These are phyloP conservation scores for Isabelozyma heimii DNA, from an alignment of 805 yeast species.

Conservation along the genomic window DNA sequence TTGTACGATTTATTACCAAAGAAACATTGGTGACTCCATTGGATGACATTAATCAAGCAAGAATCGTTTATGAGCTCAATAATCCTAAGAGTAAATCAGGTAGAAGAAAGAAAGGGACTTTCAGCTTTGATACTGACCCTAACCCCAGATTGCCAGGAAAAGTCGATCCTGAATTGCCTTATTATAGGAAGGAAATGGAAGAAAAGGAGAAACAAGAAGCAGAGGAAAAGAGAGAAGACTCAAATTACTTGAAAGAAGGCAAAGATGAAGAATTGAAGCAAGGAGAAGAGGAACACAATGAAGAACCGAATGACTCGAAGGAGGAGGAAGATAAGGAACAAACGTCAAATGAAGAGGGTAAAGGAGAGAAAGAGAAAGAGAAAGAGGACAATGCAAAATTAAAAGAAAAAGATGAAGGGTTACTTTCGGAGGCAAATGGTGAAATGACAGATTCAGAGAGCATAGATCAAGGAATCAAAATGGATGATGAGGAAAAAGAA, in stretches of 20 bases:
- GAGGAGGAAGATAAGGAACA: too few relatives aligned
- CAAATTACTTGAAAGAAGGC: neutral
- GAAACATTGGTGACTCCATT: slow-evolving; percentile 57
- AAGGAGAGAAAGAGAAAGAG: neutral
- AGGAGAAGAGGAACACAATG: neutral
- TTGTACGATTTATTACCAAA: slow-evolving; percentile 50
- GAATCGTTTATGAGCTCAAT: slow-evolving; percentile 34
- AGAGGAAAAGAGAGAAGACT: slow-evolving; percentile 1
- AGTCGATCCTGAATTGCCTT: slow-evolving; percentile 23
- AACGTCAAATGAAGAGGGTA: too few relatives aligned
- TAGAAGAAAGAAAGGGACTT: slow-evolving; percentile 35
- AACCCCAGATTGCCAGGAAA: slow-evolving; percentile 29
- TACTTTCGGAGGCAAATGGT: neutral
- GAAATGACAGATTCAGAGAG: slow-evolving; percentile 1
- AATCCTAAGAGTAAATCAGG: slow-evolving; percentile 44
- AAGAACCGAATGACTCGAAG: neutral
- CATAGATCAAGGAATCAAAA: slow-evolving; percentile 1
- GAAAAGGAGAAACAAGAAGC: slow-evolving; percentile 9
- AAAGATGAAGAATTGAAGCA: neutral
- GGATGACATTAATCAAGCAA: slow-evolving; percentile 56
- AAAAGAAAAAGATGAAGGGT: neutral
- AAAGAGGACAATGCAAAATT: neutral
- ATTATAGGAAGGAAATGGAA: slow-evolving; percentile 25
- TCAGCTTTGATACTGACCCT: slow-evolving; percentile 25
- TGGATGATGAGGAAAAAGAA: slow-evolving; percentile 2